A percentile compares a stretch with the other conserved stretches of the same genome.
These are phyloP conservation scores for Aspergillus terreus DNA, from an alignment of 2,329 filamentous ascomycete genomes.

Conservation along the genomic window DNA sequence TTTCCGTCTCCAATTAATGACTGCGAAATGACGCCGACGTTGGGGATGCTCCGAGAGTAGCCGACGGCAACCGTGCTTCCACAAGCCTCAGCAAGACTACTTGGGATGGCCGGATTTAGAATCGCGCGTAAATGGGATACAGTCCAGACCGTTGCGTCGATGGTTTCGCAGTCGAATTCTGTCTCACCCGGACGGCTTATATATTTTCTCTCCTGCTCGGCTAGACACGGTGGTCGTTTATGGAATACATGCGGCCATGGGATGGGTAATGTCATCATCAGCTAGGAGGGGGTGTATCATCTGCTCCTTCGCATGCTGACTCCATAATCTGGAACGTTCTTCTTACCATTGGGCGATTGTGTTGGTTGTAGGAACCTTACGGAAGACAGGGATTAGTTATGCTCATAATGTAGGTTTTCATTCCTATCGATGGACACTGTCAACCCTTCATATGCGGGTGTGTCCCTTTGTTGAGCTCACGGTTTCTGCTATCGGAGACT, in stretches of 20 bases:
- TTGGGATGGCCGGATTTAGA: background rate
- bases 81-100: background rate
- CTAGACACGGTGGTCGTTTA: background rate
- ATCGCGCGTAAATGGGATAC: background rate
- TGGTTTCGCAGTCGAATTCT: background rate
- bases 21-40: background rate
- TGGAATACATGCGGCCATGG: background rate
- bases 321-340: no score
- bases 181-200: background rate
- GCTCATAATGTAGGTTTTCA: no score
- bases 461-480: no score
- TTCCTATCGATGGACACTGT: no score
- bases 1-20: background rate
- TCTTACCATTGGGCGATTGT: no score
- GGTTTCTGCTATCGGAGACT: no score
- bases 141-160: background rate
- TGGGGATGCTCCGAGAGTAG: background rate
- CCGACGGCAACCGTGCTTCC: background rate
- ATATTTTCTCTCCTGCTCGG: background rate
- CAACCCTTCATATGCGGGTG: no score
- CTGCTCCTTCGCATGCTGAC: background rate
- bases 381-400: no score
- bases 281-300: background rate
- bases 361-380: no score
- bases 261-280: background rate